Percentiles rank a stretch among this genome's conserved stretches.
phyloP scores from a whole-genome alignment of 108 stramenopile genomes.

The Bacterosira constricta region DNA sequence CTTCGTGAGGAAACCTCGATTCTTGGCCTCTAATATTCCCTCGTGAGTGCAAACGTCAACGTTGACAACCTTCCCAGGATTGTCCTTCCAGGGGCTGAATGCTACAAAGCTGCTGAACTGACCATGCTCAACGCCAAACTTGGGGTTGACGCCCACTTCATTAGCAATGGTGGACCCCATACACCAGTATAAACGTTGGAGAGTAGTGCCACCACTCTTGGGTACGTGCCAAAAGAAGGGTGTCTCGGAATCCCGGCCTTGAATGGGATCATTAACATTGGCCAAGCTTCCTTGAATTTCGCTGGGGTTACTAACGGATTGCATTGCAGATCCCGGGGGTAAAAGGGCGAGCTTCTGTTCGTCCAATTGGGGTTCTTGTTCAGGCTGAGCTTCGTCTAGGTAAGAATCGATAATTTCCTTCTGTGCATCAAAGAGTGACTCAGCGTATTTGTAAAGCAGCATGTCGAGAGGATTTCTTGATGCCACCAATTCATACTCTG shows the following conservation, averaged over 20 bases:
- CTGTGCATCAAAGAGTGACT: slow-evolving; percentile 37
- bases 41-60: slow-evolving; percentile 49
- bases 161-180: slow-evolving; percentile 41
- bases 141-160: slow-evolving; percentile 36
- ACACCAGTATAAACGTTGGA: slow-evolving; percentile 48
- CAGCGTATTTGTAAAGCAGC: slow-evolving; percentile 41
- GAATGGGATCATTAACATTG: slow-evolving; percentile 13
- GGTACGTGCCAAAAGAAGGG: slow-evolving; percentile 62
- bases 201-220: slow-evolving; percentile 44
- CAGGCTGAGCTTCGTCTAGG: background rate
- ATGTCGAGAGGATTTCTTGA: slow-evolving; percentile 39
- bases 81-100: slow-evolving; percentile 30
- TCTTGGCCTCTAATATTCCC: slow-evolving; percentile 45
- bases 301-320: background rate
- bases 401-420: slow-evolving; percentile 42
- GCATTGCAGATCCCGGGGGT: slow-evolving; percentile 9
- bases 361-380: slow-evolving; percentile 13
- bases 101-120: slow-evolving; percentile 3
- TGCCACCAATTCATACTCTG: slow-evolving; percentile 38
- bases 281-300: slow-evolving; percentile 10
- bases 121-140: slow-evolving; percentile 1
- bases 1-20: slow-evolving; percentile 27
- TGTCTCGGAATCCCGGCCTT: slow-evolving; percentile 9
- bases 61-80: slow-evolving; percentile 53
- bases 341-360: slow-evolving; percentile 1